Evolutionary conservation across 2,329 filamentous ascomycete genomes (phyloP).

Genomic region (Torrubiellomyces zombiae): DNA sequence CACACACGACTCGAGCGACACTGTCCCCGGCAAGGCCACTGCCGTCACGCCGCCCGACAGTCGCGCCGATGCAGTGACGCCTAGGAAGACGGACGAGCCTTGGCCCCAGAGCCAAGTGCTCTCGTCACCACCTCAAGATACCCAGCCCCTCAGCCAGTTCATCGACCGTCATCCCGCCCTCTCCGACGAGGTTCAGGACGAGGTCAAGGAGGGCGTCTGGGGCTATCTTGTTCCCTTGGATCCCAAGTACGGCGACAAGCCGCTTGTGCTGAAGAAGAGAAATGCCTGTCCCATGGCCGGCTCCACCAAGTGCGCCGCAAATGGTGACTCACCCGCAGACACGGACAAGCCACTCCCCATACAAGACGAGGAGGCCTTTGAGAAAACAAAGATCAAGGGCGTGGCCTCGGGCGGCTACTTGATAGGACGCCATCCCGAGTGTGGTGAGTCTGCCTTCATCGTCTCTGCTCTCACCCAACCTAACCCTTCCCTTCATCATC

Average conservation of each 20-base stretch:
- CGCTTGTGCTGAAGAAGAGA: slow-evolving; percentile 55
- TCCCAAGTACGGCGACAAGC: slow-evolving; percentile 48
- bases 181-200: slow-evolving; percentile 71
- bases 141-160: slow-evolving; percentile 50
- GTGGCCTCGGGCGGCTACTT: slow-evolving; percentile 68
- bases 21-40: slow-evolving; percentile 46
- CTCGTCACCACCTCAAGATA: slow-evolving; percentile 48
- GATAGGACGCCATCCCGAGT: slow-evolving; percentile 85
- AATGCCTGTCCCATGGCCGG: slow-evolving; percentile 49
- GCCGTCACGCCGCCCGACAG: slow-evolving; percentile 54
- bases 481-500: slow-evolving; percentile 1
- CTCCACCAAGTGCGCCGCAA: slow-evolving; percentile 17
- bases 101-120: slow-evolving; percentile 27
- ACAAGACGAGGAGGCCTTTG: slow-evolving; percentile 42
- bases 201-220: slow-evolving; percentile 77
- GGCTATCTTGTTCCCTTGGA: slow-evolving; percentile 82
- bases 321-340: slow-evolving; percentile 21
- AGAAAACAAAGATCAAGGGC: slow-evolving; percentile 42
- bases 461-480: too few relatives aligned
- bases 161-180: slow-evolving; percentile 54
- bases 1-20: slow-evolving; percentile 37
- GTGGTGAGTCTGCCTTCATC: slow-evolving; percentile 42
- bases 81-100: slow-evolving; percentile 32
- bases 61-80: slow-evolving; percentile 35
- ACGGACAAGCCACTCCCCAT: slow-evolving; percentile 29